phyloP scores from a whole-genome alignment of 2,329 filamentous ascomycete genomes.

The Annulohypoxylon truncatum region DNA sequence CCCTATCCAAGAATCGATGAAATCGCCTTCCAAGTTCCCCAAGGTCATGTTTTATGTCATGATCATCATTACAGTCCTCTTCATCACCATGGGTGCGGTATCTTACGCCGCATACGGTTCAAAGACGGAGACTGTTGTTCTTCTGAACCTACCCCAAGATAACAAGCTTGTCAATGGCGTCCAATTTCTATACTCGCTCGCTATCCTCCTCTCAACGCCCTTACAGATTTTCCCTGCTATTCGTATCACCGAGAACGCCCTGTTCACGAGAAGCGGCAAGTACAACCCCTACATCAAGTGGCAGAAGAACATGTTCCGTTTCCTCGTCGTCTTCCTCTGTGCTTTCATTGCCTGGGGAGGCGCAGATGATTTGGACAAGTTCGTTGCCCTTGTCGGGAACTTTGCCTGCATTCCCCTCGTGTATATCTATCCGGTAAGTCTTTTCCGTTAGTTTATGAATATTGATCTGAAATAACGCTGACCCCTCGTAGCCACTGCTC shows the following conservation, averaged over 20 bases:
- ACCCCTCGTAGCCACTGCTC: conserved; percentile 78
- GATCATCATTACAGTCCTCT: conserved; percentile 92
- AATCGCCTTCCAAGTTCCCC: conserved; percentile 88
- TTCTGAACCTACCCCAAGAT: conserved; percentile 96
- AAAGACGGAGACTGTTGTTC: conserved; percentile 93
- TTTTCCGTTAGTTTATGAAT: background rate
- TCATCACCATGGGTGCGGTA: conserved; percentile 89
- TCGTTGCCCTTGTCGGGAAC: conserved; percentile 94
- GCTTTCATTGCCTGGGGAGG: conserved; percentile 91
- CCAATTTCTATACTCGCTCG: conserved; percentile 96
- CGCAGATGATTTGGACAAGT: conserved; percentile 94
- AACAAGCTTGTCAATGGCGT: conserved; percentile 95
- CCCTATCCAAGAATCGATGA: conserved; percentile 98
- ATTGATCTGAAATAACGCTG: conserved; percentile 46
- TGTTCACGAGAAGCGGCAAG: conserved; percentile 95
- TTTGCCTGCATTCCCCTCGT: conserved; percentile 98
- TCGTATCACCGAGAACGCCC: conserved; percentile 91
- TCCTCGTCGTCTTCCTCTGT: conserved; percentile 89
- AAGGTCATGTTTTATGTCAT: conserved; percentile 89
- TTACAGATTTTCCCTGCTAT: conserved; percentile 98
- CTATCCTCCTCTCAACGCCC: conserved; percentile 95
- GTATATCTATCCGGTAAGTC: conserved; percentile 94
- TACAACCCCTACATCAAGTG: conserved; percentile 99
- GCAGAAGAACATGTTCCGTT: conserved; percentile 98
- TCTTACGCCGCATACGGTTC: conserved; percentile 97